Evolutionary conservation across 306 rosid genomes (phyloP), one percentile per base, ranked within the genome.

Genomic region (barrel medic (Medicago truncatula)): DNA sequence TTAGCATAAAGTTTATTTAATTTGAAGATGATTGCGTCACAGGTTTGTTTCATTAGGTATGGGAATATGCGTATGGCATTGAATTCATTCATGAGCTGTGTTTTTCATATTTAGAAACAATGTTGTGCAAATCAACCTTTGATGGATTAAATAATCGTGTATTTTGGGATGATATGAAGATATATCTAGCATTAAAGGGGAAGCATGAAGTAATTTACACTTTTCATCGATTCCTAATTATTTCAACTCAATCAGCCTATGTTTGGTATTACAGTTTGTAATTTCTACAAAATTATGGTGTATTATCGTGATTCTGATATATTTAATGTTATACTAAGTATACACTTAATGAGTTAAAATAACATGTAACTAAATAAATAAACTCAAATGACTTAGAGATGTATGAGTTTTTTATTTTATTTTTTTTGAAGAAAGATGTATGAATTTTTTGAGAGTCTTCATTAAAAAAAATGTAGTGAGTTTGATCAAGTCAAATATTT

Each of bases 21-120:
- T 83, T 71, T 71, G n/a, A n/a, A n/a, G n/a, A 36, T 67, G 56
- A 46, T 76, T 76, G 71, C 60, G 46, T 76, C 77, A 82, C 67
- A 40, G 78, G 38, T 53, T 47, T 75, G 78, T 72, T 63, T 34
- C 43, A 76, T 82, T 53, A 71, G 71, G 78, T 57, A 72, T 77
- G 85, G 74, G 64, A 64, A 36, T 14, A 60, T 66, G 59, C 14
- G 68, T 81, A 81, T 81, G 75, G 85, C 68, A 15, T 70, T 58
- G 6, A 66, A 25, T 67, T 16, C 21, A n/a, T 72, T 38, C 41
- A 20, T 72, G 73, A 73, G 68, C 76, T 77, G 61, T 72, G 69
- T 13, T 73, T 77, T 72, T 16, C 82, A 58, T 3, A 66, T 73
- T 82, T 47, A 61, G 76, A 72, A 77, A 57, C 34, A 77, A 70